Evolutionary conservation across 2,329 filamentous ascomycete species (phyloP).

Genomic region (Alternaria triticina): DNA sequence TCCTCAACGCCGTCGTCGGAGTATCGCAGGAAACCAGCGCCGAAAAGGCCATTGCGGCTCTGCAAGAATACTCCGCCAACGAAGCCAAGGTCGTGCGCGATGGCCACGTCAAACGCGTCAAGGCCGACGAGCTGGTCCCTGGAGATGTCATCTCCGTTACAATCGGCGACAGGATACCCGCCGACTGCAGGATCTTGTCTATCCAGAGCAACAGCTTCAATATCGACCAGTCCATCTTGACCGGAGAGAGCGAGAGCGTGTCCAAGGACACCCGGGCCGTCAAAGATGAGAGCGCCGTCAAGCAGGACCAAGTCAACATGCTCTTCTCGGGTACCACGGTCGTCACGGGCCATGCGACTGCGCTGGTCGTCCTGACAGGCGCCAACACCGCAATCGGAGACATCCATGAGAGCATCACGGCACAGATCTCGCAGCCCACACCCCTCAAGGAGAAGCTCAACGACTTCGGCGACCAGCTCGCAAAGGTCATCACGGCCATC

Average conservation of each 20-base stretch:
- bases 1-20: constrained; percentile 95
- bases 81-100: constrained; percentile 92
- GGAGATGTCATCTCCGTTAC: constrained; percentile 89
- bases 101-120: constrained; percentile 79
- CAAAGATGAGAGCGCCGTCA: constrained; percentile 82
- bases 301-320: constrained; percentile 98
- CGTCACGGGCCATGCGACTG: constrained; percentile 89
- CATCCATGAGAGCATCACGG: constrained; percentile 97
- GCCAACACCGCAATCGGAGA: constrained; percentile 93
- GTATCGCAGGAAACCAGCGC: constrained; percentile 98
- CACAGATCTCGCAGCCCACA: constrained; percentile 96
- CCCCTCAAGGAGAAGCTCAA: constrained; percentile 98
- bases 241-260: constrained; percentile 96
- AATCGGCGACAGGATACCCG: constrained; percentile 91
- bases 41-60: constrained; percentile 95
- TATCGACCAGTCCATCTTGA: constrained; percentile 95
- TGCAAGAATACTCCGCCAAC: constrained; percentile 99
- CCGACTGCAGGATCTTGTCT: constrained; percentile 86
- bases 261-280: constrained; percentile 77
- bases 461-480: constrained; percentile 93
- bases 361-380: constrained; percentile 89
- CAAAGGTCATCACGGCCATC: constrained; percentile 98
- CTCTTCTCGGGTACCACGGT: constrained; percentile 98
- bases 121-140: constrained; percentile 96
- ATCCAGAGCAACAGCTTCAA: constrained; percentile 98